Percentiles rank a stretch among this genome's conserved stretches.
phyloP scores from a whole-genome alignment of 192 early-diverging fungal species.

The Entophlyctis helioformis region DNA sequence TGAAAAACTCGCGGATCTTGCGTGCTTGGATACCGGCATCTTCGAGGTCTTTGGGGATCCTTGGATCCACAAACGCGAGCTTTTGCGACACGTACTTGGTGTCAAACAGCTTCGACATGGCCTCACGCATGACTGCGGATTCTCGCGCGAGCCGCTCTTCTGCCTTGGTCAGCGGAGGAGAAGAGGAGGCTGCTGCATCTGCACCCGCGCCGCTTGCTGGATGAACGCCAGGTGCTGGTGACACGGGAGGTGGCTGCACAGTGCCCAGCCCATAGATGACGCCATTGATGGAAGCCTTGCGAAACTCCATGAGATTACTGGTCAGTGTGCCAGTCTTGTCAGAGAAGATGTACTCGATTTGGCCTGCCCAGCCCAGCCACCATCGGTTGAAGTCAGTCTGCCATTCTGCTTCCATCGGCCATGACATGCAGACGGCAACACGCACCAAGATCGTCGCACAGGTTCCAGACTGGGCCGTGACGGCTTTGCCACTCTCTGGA shows the following conservation, averaged over 20 bases:
- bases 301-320: constrained; percentile 94
- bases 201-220: constrained; percentile 8
- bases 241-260: too few relatives aligned
- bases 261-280: constrained; percentile 61
- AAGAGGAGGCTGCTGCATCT: background rate
- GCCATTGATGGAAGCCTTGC: constrained; percentile 82
- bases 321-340: constrained; percentile 97
- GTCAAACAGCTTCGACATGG: constrained; percentile 56
- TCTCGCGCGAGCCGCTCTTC: too few relatives aligned
- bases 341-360: constrained; percentile 92
- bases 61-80: constrained; percentile 77
- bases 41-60: constrained; percentile 62
- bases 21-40: constrained; percentile 35
- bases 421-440: background rate
- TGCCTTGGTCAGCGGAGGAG: too few relatives aligned
- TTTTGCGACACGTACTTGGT: constrained; percentile 34
- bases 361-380: constrained; percentile 37
- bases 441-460: constrained; percentile 83
- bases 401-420: too few relatives aligned
- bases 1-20: constrained; percentile 74
- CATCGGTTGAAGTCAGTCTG: too few relatives aligned
- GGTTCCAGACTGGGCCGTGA: constrained; percentile 73
- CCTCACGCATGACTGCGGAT: constrained; percentile 22
- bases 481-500: constrained; percentile 37
- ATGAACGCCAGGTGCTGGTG: too few relatives aligned